These are phyloP conservation scores for Lolium perenne DNA, from an alignment of 176 grass and related monocot genomes.

Conservation along the genomic window DNA sequence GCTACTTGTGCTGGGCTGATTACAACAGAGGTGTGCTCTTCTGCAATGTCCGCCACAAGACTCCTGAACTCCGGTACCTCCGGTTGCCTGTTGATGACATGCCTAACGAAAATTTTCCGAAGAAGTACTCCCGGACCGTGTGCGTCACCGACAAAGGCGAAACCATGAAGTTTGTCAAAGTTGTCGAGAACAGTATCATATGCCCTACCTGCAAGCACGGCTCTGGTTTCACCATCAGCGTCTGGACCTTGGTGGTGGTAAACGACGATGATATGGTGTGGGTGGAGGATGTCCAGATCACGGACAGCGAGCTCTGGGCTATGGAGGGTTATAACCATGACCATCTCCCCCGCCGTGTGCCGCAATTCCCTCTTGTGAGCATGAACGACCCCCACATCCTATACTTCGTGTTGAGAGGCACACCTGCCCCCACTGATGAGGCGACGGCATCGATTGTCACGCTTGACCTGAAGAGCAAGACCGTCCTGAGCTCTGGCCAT, in stretches of 20 bases:
- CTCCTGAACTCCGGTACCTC: background rate
- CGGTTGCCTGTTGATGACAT: background rate
- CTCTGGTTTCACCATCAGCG: too few species aligned
- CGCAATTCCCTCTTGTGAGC: background rate
- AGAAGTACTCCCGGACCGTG: background rate
- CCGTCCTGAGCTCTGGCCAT: too few species aligned
- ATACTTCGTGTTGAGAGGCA: background rate
- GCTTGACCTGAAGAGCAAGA: too few species aligned
- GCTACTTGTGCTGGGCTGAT: constrained; percentile 21
- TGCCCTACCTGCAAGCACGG: too few species aligned
- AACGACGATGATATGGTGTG: too few species aligned
- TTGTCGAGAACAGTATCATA: background rate
- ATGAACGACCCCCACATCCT: background rate
- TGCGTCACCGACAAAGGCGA: background rate
- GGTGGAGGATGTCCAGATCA: too few species aligned
- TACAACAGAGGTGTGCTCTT: constrained; percentile 7
- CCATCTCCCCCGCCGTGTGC: background rate
- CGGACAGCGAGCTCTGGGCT: background rate
- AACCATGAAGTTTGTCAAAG: background rate
- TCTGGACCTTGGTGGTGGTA: too few species aligned
- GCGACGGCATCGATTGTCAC: too few species aligned
- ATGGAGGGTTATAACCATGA: background rate
- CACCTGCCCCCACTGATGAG: too few species aligned
- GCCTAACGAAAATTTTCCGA: background rate
- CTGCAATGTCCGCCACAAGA: background rate